These are phyloP conservation scores for Suillus weaverae DNA, from an alignment of 768 basidiomycete genomes.

Conservation along the genomic window DNA sequence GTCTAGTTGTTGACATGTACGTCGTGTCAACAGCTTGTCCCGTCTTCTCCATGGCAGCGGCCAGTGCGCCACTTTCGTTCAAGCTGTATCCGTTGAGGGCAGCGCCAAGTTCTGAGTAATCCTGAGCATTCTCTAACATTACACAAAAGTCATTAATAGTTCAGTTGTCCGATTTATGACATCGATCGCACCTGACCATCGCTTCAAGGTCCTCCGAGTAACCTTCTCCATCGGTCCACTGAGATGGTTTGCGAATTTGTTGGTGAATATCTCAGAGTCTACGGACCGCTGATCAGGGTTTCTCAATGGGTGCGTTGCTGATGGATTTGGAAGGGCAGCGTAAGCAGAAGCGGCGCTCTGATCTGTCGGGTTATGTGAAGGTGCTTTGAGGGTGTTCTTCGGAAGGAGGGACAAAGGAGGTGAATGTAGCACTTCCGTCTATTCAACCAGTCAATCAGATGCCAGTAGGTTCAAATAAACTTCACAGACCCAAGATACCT, in stretches of 20 bases:
- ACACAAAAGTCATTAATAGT: slow-evolving; percentile 7
- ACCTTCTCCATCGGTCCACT: slow-evolving; percentile 95
- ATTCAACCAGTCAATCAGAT: slow-evolving; percentile 13
- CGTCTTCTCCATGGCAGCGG: slow-evolving; percentile 91
- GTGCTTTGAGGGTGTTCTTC: slow-evolving; percentile 94
- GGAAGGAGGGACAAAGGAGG: slow-evolving; percentile 89
- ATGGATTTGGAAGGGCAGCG: slow-evolving; percentile 84
- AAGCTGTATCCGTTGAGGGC: slow-evolving; percentile 91
- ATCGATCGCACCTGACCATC: slow-evolving; percentile 79
- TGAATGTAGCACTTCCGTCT: slow-evolving; percentile 92
- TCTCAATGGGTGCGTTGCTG: slow-evolving; percentile 83
- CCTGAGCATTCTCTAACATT: slow-evolving; percentile 70
- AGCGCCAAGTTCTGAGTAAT: slow-evolving; percentile 89
- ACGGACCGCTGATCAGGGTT: slow-evolving; percentile 93
- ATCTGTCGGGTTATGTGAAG: slow-evolving; percentile 92
- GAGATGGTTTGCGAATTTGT: slow-evolving; percentile 92
- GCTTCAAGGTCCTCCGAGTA: slow-evolving; percentile 85
- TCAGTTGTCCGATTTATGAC: slow-evolving; percentile 8
- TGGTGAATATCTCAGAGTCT: slow-evolving; percentile 94
- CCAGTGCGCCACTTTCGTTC: slow-evolving; percentile 72
- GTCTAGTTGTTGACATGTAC: slow-evolving; percentile 86
- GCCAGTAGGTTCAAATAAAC: neutral
- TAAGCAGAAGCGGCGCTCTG: slow-evolving; percentile 71
- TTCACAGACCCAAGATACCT: slow-evolving; percentile 86
- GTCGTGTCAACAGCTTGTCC: slow-evolving; percentile 96